These are phyloP conservation scores for Rhodotorula graminis DNA, from an alignment of 768 basidiomycete species.

Conservation along the genomic window DNA sequence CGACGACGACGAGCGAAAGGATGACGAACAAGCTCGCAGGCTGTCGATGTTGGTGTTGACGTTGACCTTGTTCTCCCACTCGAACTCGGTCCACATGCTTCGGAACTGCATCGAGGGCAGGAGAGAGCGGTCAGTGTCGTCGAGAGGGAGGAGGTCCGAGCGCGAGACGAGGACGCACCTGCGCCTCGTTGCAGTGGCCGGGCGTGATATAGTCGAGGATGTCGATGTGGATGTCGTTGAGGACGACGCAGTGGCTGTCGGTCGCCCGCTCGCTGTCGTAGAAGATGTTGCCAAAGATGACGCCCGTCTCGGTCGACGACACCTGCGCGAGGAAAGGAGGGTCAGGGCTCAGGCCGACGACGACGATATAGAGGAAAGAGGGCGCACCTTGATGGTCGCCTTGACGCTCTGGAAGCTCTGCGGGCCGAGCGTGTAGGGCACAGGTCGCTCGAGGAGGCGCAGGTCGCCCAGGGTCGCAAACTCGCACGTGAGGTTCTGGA, in stretches of 20 bases:
- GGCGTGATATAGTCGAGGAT: slow-evolving; percentile 99
- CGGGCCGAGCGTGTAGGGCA: slow-evolving; percentile 86
- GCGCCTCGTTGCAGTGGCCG: slow-evolving; percentile 88
- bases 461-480: slow-evolving; percentile 96
- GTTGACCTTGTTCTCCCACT: slow-evolving; percentile 99
- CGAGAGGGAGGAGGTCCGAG: background rate
- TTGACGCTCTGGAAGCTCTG: slow-evolving; percentile 98
- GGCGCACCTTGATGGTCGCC: slow-evolving; percentile 80
- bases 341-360: background rate
- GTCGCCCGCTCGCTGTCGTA: slow-evolving; percentile 82
- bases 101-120: slow-evolving; percentile 61
- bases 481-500: slow-evolving; percentile 94
- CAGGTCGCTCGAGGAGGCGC: slow-evolving; percentile 92
- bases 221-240: slow-evolving; percentile 96
- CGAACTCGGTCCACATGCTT: slow-evolving; percentile 99
- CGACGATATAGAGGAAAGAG: background rate
- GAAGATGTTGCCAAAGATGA: slow-evolving; percentile 94
- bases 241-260: slow-evolving; percentile 63
- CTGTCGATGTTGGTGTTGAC: slow-evolving; percentile 77
- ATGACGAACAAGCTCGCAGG: slow-evolving; percentile 48
- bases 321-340: slow-evolving; percentile 47
- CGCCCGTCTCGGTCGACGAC: slow-evolving; percentile 95
- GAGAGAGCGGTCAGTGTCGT: background rate
- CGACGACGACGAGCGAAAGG: too few relatives aligned
- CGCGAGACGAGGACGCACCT: slow-evolving; percentile 53